Percentiles rank a stretch among this genome's conserved stretches.
phyloP scores from a whole-genome alignment of 2,329 filamentous ascomycete genomes.

The Beauveria pseudobassiana region DNA sequence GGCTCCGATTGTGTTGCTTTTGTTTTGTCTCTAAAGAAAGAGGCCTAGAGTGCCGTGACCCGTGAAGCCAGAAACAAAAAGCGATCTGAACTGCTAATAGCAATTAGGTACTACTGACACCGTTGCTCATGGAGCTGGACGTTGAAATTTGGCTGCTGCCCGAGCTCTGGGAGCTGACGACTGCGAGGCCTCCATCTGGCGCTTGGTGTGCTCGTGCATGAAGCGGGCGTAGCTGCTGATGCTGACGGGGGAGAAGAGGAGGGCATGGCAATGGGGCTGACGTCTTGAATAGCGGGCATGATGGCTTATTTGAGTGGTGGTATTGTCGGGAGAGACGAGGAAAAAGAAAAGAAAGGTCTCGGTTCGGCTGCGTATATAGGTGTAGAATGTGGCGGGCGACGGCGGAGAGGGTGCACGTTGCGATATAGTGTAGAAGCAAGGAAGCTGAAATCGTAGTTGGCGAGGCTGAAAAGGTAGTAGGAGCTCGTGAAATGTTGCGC shows the following conservation, averaged over 20 bases:
- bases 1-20: not conserved
- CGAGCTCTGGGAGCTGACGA: slow-evolving; percentile 16
- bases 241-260: slow-evolving; percentile 35
- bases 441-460: too few relatives aligned
- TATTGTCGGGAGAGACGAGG: not conserved
- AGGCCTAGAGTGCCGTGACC: too few relatives aligned
- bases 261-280: slow-evolving; percentile 24
- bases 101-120: slow-evolving; percentile 13
- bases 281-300: slow-evolving; percentile 35
- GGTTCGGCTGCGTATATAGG: not conserved
- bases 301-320: slow-evolving; percentile 14
- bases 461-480: not conserved
- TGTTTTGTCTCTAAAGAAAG: not conserved
- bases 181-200: slow-evolving; percentile 53
- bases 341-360: not conserved
- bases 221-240: slow-evolving; percentile 50
- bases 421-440: too few relatives aligned
- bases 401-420: too few relatives aligned
- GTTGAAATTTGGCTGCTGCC: slow-evolving; percentile 13
- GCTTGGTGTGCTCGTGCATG: slow-evolving; percentile 59
- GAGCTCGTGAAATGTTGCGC: not conserved
- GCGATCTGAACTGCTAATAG: too few relatives aligned
- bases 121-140: slow-evolving; percentile 23
- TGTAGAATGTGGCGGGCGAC: too few relatives aligned
- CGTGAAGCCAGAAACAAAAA: too few relatives aligned